These are phyloP conservation scores for Pythium dissimile DNA, from an alignment of 352 stramenopile genomes.

Conservation along the genomic window DNA sequence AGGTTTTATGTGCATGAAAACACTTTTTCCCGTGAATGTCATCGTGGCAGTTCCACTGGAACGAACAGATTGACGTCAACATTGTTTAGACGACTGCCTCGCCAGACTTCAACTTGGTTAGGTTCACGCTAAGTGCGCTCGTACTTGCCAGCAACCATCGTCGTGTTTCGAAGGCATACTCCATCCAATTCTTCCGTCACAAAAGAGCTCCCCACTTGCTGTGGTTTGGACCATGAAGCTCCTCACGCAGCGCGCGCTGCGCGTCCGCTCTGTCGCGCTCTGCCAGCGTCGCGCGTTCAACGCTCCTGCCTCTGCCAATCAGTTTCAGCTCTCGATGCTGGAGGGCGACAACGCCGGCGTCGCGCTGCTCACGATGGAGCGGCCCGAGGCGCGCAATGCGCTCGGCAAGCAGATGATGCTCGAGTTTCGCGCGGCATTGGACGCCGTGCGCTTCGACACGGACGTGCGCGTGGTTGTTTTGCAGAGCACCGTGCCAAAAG, in stretches of 20 bases:
- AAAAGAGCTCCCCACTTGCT: not conserved
- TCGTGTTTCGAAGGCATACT: not conserved
- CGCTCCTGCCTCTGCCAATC: conserved; percentile 51
- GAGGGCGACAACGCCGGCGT: conserved; percentile 53
- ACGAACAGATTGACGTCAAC: no score
- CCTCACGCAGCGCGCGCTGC: not conserved
- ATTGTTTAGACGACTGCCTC: no score
- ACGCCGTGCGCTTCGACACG: conserved; percentile 30
- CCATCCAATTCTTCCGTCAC: not conserved
- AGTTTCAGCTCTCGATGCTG: conserved; percentile 66
- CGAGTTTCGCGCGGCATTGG: conserved; percentile 32
- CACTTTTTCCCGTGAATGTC: no score
- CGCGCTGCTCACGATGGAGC: conserved; percentile 64
- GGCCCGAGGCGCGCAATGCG: conserved; percentile 71
- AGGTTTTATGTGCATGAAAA: not conserved
- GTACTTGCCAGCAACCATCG: not conserved
- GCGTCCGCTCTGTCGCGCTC: not conserved
- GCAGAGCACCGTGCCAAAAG: conserved; percentile 65
- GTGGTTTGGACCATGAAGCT: not conserved
- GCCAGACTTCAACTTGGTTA: no score
- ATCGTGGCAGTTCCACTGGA: no score
- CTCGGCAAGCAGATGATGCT: conserved; percentile 79
- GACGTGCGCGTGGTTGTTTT: conserved; percentile 66
- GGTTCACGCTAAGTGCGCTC: not conserved
- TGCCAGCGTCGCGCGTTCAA: conserved; percentile 65